Base-by-base conservation (phyloP, 140 eudicot species). In the Anethum foeniculum region DNA sequence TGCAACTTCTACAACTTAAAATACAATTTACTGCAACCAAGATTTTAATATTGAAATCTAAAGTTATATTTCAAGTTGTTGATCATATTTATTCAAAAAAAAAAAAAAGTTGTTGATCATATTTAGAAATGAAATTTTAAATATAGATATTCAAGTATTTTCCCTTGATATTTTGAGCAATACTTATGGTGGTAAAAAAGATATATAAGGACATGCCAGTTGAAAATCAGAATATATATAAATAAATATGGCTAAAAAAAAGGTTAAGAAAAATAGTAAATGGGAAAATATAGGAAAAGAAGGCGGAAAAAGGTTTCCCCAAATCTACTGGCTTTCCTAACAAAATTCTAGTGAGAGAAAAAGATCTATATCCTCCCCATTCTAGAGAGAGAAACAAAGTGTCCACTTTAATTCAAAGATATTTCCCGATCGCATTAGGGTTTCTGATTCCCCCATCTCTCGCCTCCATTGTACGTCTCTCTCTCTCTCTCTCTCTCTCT, bases 311-410 rank as follows among this genome's bases (percentile, higher is more conserved):
- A 23, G 56, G 12, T 41, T 41, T 28, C 38, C 78, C 54, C 78
- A 74, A 74, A 43, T 74, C 23, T 44, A 74, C 19, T n/a, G 78
- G 58, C 38, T 74, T 74, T 74, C 78, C 78, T 74, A 43, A 74
- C 11, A 38, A 23, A 23, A 23, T 44, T 74, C 7, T 74, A 25
- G 54, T 1, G 78, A 5, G 78, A 74, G 78, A 10, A 44, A 74
- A 44, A 38, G 49, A 71, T 34, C 6, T 16, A 58, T 6, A 71
- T 2, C 21, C 7, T 39, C 21, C 7, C 27, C 5, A 15, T 34
- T 5, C 4, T 41, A 38, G 13, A 19, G n/a, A 73, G 11, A 73
- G 34, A 39, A 28, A 73, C 54, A 34, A 15, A 69, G 44, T 51
- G 74, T 68, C 44, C 43, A 68, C 74, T 68, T 68, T 68, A 68